phyloP scores from a whole-genome alignment of 23 red algal species.

The Gracilariopsis chorda region DNA sequence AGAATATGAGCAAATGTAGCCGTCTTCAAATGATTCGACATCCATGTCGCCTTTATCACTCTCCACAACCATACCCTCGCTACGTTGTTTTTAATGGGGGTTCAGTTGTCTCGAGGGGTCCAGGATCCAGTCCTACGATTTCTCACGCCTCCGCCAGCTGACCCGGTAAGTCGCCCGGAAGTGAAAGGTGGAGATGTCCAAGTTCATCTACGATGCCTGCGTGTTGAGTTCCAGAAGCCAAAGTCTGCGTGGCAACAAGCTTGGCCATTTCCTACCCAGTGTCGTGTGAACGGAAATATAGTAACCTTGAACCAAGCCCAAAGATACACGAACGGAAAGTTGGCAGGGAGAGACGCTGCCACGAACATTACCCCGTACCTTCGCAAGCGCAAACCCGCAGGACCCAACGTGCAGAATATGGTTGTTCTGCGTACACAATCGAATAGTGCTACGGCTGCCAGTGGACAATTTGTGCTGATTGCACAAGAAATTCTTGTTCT shows the following conservation, averaged over 20 bases:
- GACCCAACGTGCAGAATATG: not conserved
- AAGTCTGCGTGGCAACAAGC: slow-evolving; percentile 31
- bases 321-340: slow-evolving; percentile 79
- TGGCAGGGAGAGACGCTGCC: slow-evolving; percentile 61
- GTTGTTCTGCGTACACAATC: slow-evolving; percentile 11
- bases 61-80: slow-evolving; percentile 69
- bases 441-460: not conserved
- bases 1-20: slow-evolving; percentile 83
- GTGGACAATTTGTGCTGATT: slow-evolving; percentile 46
- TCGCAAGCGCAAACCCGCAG: slow-evolving; percentile 25
- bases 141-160: slow-evolving; percentile 26
- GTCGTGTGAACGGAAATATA: slow-evolving; percentile 56
- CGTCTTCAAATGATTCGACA: slow-evolving; percentile 91
- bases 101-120: slow-evolving; percentile 6
- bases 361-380: slow-evolving; percentile 64
- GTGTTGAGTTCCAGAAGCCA: slow-evolving; percentile 25
- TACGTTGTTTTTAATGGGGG: slow-evolving; percentile 21
- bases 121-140: slow-evolving; percentile 39
- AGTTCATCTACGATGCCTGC: slow-evolving; percentile 63
- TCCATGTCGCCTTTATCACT: slow-evolving; percentile 99
- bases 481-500: slow-evolving; percentile 51
- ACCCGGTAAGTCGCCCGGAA: not conserved
- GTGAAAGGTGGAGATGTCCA: slow-evolving; percentile 45
- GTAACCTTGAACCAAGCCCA: slow-evolving; percentile 70
- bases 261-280: slow-evolving; percentile 69